Base-by-base conservation (phyloP, 805 yeast species). In the Ogataea corticis region DNA sequence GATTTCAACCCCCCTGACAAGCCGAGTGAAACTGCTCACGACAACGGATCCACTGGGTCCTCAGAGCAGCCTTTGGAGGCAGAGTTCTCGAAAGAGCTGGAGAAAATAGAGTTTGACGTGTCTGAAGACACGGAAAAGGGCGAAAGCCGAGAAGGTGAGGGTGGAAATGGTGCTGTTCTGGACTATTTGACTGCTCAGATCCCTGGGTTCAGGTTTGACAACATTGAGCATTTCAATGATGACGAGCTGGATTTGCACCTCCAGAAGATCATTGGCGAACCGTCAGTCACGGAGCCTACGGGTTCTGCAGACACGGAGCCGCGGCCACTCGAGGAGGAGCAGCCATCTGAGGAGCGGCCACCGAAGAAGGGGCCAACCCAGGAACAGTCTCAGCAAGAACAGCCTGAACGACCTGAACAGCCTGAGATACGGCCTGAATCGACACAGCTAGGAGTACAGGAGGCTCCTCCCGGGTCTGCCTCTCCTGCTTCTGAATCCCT, bases 161-260 rank as follows among this genome's bases (percentile, higher is more conserved):
- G 9, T 19, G 10, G 33, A 37, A 27, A 27, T 14, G 41, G 34
- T 7, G 23, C 41, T 2, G 58, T 53, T 19, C 37, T 60, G 42
- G 64, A 57, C 25, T 56, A 57, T 33, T 35, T 58, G 19, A 53
- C 61, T 9, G 42, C 61, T 9, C 60, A 55, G 19, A 38, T 61
- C 28, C 61, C 58, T 10, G 49, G 56, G 12, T 50, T 60, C 33
- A 49, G 58, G 35, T 48, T 62, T 31, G 64, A 57, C 9, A 51
- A 46, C 19, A 53, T 61, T n/a, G 56, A 48, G 13, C 49, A 53
- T 33, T 39, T 52, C 41, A 53, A 59, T 18, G 65, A 59, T 38
- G 65, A 62, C 16, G 67, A 63, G 37, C 54, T 62, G 38, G 59
- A 54, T 44, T 38, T 52, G 7, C 65, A 61, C 44, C 35, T 62